Evolutionary conservation across 2,329 filamentous ascomycete genomes (phyloP), one percentile per base, ranked within the genome.

Genomic region (Dactylonectria estremocensis): DNA sequence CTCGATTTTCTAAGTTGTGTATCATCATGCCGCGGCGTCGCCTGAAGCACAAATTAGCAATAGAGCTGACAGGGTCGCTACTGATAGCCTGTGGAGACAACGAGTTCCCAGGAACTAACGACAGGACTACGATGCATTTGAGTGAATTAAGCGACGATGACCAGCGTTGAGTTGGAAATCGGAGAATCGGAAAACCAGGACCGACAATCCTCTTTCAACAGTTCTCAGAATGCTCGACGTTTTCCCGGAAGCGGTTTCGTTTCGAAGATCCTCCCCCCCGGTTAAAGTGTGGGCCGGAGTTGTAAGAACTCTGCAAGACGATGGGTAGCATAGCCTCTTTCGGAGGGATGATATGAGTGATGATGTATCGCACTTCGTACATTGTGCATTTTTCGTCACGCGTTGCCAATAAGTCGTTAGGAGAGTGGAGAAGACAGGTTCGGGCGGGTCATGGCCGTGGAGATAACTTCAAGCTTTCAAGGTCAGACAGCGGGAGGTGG

Each of bases 311-410:
- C 22, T n/a, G 55, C 45, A 59, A 20, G n/a, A 28, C 10, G n/a
- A 14, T 53, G 10, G 31, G 28, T 22, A n/a, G 28, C 33, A 20
- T 60, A 14, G 40, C 20, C 24, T 16, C 22, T 56, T 66, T 53
- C 5, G 10, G n/a, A 18, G 35, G 46, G 52, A 53, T 68, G 52
- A 56, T 33, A 58, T 53, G 55, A 50, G 45, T 54, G 66, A 53
- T 62, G 57, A 61, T n/a, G 67, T 24, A 57, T 43, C 28, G 55
- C 22, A 43, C 20, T 50, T 43, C 28, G 55, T 33, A 43, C 20
- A 66, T 50, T 33, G 69, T 72, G 61, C 52, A 62, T 61, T 72
- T 66, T 49, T 37, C 43, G 62, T 72, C 71, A 72, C 68, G 71
- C 57, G 68, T 67, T 55, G 18, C 53, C 35, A 58, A 56, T 24